Conservation (phyloP, 768 basidiomycete species). For the Dioszegia hungarica region DNA sequence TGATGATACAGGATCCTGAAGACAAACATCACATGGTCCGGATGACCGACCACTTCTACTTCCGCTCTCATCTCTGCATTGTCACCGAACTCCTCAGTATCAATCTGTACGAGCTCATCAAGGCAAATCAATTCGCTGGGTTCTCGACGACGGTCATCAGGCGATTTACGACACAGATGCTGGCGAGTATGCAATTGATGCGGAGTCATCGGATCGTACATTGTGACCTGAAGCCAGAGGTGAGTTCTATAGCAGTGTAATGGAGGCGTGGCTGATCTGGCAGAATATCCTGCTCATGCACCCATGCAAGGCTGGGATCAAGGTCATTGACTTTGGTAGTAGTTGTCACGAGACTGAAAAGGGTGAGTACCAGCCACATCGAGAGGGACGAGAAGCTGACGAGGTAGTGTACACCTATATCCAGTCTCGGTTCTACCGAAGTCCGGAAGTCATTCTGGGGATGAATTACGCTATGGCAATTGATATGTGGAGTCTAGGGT, state of each 20-base stretch:
- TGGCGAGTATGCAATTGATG: constrained; percentile 85
- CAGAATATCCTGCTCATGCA: constrained; percentile 93
- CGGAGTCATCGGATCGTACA: constrained; percentile 96
- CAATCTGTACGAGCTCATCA: constrained; percentile 97
- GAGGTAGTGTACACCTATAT: constrained; percentile 93
- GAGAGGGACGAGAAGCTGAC: not conserved
- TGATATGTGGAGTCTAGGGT: constrained; percentile 98
- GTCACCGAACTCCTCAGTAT: constrained; percentile 97
- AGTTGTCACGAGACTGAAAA: constrained; percentile 98
- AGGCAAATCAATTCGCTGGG: constrained; percentile 97
- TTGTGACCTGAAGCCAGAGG: constrained; percentile 98
- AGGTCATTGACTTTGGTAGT: constrained; percentile 98
- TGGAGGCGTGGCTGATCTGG: not conserved
- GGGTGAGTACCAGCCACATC: constrained; percentile 57
- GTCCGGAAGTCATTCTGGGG: constrained; percentile 96
- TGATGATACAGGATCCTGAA: constrained; percentile 70
- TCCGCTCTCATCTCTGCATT: constrained; percentile 94
- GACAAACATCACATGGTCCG: constrained; percentile 96
- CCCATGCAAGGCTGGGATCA: constrained; percentile 91
- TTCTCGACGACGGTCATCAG: constrained; percentile 93
- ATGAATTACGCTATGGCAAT: constrained; percentile 99
- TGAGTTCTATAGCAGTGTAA: constrained; percentile 45
- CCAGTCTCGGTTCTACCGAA: constrained; percentile 99
- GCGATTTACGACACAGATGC: constrained; percentile 93
- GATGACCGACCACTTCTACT: constrained; percentile 98